Evolutionary conservation across 306 rosid species (phyloP), one percentile per base, ranked within the genome.

Genomic region (Oxytropis ochrocephala): DNA sequence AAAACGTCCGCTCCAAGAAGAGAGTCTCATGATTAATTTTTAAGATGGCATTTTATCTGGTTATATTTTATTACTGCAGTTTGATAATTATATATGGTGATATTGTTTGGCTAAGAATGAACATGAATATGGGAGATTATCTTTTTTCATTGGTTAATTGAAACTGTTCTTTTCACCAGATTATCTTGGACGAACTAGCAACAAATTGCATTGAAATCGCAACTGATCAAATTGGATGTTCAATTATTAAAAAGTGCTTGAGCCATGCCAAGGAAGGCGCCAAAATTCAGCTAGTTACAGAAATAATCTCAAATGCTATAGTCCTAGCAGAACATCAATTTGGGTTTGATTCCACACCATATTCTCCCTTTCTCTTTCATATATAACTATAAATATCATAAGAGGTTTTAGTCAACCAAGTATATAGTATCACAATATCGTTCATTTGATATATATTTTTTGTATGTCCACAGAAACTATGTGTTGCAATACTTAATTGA

Each of bases 281-380:
- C 7, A 39, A 5, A 30, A 0, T 0, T 6, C 5, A 1, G 2
- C 30, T 85, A 30, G 32, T 80, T 49, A 11, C 7, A 7, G 9
- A 41, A 36, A 38, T 84, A 8, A 36, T 42, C 16, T 5, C 1
- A 8, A 13, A 62, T 54, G 79, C 80, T 10, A 30, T 11, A 5
- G 6, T 43, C 30, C 75, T 88, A 36, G 32, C 91, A 0, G 43
- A 67, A 39, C 53, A 84, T 80, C 59, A 13, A 18, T 78, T 44
- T 19, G 95, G 87, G 95, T 86, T 49, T 61, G 79, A 48, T 2
- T 57, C 47, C 7, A 3, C 29, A 59, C 35, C n/a, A n/a, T 33
- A 4, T 33, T 33, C 8, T 33, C 8, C 0, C 0, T 33, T 33
- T 33, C 6, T 33, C 8, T 33, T 33, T 5, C 1, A 6, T 5